phyloP scores from a whole-genome alignment of 2,329 filamentous ascomycete species.

The Elsinoe batatas region DNA sequence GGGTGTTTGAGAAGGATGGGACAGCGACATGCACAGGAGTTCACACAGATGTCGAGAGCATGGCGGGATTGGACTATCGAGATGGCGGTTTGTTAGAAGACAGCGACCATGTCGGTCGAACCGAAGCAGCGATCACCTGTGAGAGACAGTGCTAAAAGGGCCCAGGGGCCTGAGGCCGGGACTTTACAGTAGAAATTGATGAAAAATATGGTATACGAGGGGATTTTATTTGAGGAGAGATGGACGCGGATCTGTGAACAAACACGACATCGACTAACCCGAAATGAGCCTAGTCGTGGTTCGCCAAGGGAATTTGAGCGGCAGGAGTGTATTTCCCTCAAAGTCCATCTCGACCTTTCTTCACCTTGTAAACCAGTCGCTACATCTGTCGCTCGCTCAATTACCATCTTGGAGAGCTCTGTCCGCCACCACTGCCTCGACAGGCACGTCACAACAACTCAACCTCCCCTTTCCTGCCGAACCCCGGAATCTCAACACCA shows the following conservation, averaged over 20 bases:
- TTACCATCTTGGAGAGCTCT: too few relatives aligned
- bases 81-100: neutral
- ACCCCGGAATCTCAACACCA: neutral
- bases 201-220: neutral
- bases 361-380: constrained; percentile 1
- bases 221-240: neutral
- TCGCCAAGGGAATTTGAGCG: neutral
- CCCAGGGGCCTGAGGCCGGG: too few relatives aligned
- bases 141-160: too few relatives aligned
- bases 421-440: neutral
- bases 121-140: too few relatives aligned
- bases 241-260: neutral
- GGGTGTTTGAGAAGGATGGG: constrained; percentile 23
- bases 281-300: neutral
- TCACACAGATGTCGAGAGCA: constrained; percentile 1
- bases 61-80: neutral
- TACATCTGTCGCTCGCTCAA: constrained; percentile 4
- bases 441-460: neutral
- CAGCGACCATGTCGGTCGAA: neutral
- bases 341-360: neutral
- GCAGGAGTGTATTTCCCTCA: constrained; percentile 3
- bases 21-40: neutral
- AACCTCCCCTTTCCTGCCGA: neutral
- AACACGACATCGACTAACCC: neutral
- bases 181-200: too few relatives aligned